Base-by-base conservation (phyloP, 2,329 filamentous ascomycete species). In the Botryotinia globosa region DNA sequence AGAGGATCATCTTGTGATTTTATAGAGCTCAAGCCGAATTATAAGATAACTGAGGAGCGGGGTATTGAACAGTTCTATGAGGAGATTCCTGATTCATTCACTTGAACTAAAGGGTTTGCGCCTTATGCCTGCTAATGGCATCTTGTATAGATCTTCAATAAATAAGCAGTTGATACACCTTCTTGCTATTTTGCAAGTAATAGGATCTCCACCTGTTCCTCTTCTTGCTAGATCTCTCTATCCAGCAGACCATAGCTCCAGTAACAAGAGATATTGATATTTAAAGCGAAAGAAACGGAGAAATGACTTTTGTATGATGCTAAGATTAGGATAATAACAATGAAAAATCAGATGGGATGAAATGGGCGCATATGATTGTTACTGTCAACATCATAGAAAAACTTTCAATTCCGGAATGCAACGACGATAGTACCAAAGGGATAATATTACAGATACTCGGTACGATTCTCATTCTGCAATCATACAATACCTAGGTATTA, bases 331-430 rank as follows among this genome's bases (percentile, higher is more conserved):
- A 12, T 1, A 34, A 1, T 20, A 6, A 37, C 14, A 61, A 61
- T 4, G 0, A 1, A 25, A 62, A 1, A 16, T 1, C 5, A 20
- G 0, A 18, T 42, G 59, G 3, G 1, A n/a, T 18, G 12, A 25
- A 20, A 25, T 5, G 25, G 25, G 4, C 0, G 25, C 16, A 5
- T 5, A n/a, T 10, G 7, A 5, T 62, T n/a, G 3, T n/a, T 4
- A n/a, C n/a, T 5, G 59, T 42, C 59, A 4, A n/a, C 8, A 20
- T 18, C 3, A 14, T 62, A 7, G 16, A 39, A 22, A 22, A 12
- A n/a, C 6, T 0, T 5, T 18, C 25, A n/a, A 16, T 29, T 14
- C 37, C 9, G n/a, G 14, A 29, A 29, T 54, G n/a, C 1, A 39
- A 14, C n/a, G 6, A 4, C 8, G 10, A 29, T 54, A 3, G 6